Conservation (phyloP, 2,329 filamentous ascomycete genomes). For the Botrytis fragariae region DNA sequence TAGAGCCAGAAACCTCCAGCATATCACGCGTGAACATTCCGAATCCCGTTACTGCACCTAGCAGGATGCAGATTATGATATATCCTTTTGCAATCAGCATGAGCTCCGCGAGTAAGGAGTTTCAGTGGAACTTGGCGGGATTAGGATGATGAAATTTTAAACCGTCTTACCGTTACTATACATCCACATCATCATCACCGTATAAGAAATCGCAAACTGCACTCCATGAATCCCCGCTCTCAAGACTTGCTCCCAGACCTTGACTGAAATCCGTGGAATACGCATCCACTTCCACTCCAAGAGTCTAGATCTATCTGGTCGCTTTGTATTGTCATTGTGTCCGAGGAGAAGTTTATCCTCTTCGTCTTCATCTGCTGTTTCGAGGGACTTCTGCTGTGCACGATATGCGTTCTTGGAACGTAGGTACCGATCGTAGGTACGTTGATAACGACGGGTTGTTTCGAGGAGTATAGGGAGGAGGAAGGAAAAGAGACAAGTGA, state of each 20-base stretch:
- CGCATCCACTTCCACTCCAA: background rate
- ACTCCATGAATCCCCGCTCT: slow-evolving; percentile 26
- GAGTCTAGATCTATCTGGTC: background rate
- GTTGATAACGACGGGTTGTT: slow-evolving; percentile 27
- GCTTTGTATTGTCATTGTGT: background rate
- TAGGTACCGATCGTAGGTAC: slow-evolving; percentile 27
- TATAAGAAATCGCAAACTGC: slow-evolving; percentile 29
- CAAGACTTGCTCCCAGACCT: slow-evolving; percentile 24
- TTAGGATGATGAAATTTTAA: background rate
- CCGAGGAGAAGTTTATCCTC: slow-evolving; percentile 27
- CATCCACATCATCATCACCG: slow-evolving; percentile 31
- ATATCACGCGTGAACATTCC: slow-evolving; percentile 31
- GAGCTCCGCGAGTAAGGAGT: background rate
- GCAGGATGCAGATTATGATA: slow-evolving; percentile 30
- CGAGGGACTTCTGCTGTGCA: background rate
- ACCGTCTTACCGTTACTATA: slow-evolving; percentile 29
- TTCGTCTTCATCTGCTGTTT: slow-evolving; percentile 22
- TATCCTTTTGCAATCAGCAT: slow-evolving; percentile 23
- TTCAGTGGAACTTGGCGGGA: background rate
- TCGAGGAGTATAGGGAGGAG: slow-evolving; percentile 30
- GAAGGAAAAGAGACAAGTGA: slow-evolving; percentile 29
- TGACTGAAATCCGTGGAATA: background rate
- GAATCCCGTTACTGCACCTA: slow-evolving; percentile 29
- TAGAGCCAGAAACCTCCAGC: background rate
- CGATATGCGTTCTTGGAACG: slow-evolving; percentile 10